A percentile compares a stretch with the other conserved stretches of the same genome.
These are phyloP conservation scores for Rhizopogon parksii DNA, from an alignment of 1,284 basidiomycete species.

Conservation along the genomic window DNA sequence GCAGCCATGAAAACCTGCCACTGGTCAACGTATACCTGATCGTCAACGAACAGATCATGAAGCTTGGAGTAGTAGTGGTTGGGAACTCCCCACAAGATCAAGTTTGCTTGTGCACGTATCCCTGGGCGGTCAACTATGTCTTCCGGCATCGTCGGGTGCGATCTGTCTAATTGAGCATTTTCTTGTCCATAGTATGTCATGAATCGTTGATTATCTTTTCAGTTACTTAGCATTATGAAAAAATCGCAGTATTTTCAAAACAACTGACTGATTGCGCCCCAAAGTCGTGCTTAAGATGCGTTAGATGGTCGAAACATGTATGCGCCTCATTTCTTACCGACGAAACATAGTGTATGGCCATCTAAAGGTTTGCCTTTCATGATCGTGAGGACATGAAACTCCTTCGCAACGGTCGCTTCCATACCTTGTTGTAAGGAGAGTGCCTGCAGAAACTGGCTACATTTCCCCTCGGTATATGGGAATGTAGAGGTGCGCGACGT, in stretches of 20 bases:
- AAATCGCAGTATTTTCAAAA: background rate
- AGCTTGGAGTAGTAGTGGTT: constrained; percentile 7
- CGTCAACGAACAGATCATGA: constrained; percentile 12
- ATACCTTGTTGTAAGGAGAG: background rate
- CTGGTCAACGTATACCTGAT: constrained; percentile 14
- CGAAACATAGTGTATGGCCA: constrained; percentile 12
- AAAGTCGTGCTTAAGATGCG: constrained; percentile 4
- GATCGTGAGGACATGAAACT: background rate
- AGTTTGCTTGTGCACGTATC: background rate
- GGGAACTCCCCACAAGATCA: constrained; percentile 11
- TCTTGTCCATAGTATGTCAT: constrained; percentile 7
- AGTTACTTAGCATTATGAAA: background rate
- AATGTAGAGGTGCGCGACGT: constrained; percentile 32
- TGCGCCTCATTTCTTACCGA: constrained; percentile 6
- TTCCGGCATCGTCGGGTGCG: background rate
- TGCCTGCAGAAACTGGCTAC: constrained; percentile 8
- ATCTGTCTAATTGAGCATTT: constrained; percentile 9
- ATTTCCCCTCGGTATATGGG: constrained; percentile 27
- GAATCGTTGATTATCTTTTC: constrained; percentile 7
- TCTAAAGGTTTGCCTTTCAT: constrained; percentile 6
- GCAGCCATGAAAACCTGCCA: constrained; percentile 12
- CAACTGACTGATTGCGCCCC: constrained; percentile 6
- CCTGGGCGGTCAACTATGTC: background rate
- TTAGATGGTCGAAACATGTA: background rate
- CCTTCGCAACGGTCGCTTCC: background rate